Conservation (phyloP, 805 yeast species). For the Kurtzmaniella cleridarum region DNA sequence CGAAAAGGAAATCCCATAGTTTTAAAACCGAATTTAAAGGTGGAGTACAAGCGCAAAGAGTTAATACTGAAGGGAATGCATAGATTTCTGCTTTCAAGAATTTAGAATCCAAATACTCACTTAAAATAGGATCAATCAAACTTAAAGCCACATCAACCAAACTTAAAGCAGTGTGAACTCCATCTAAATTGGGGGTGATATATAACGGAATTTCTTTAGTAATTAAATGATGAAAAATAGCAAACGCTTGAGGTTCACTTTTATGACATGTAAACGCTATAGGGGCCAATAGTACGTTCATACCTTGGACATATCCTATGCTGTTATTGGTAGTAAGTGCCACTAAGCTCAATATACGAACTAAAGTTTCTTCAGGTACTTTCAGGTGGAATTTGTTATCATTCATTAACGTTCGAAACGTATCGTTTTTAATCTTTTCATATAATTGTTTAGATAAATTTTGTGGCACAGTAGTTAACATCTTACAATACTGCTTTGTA, state of each 20-base stretch:
- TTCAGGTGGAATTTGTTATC: constrained; percentile 58
- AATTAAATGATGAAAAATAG: constrained; percentile 59
- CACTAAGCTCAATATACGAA: constrained; percentile 66
- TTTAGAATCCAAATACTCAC: constrained; percentile 52
- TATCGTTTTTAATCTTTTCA: constrained; percentile 75
- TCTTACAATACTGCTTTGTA: constrained; percentile 48
- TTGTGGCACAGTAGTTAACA: constrained; percentile 50
- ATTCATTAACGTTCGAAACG: constrained; percentile 78
- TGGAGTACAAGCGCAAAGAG: constrained; percentile 85
- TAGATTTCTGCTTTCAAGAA: constrained; percentile 78
- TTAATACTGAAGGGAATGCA: constrained; percentile 78
- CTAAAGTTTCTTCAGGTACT: constrained; percentile 65
- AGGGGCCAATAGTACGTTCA: constrained; percentile 85
- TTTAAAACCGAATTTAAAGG: constrained; percentile 69
- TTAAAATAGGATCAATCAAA: constrained; percentile 68
- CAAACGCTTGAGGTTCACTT: constrained; percentile 83
- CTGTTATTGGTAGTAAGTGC: constrained; percentile 41
- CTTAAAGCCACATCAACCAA: constrained; percentile 71
- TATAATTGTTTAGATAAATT: constrained; percentile 43
- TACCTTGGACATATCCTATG: constrained; percentile 78
- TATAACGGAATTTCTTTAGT: constrained; percentile 69
- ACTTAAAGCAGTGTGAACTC: constrained; percentile 72
- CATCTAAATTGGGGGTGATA: constrained; percentile 68
- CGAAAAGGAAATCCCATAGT: constrained; percentile 87
- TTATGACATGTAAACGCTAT: constrained; percentile 62